A percentile compares a stretch with the other conserved stretches of the same genome.
Conservation (phyloP, 768 basidiomycete species). For the Royoungia palumana region DNA sequence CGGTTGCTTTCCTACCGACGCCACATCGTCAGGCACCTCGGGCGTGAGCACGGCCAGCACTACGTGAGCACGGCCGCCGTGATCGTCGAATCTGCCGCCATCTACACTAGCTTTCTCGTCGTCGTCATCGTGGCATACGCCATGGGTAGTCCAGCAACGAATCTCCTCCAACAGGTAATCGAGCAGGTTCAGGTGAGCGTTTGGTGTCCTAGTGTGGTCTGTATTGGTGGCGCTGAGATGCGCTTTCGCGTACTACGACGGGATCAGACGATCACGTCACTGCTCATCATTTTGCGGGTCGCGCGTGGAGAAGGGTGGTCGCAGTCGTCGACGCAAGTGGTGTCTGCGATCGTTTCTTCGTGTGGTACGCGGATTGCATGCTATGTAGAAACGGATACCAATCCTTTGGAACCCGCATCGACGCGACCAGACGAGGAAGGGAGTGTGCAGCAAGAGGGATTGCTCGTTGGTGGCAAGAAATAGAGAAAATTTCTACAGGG, state of each 20-base stretch:
- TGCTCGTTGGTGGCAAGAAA: no score
- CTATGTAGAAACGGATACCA: no score
- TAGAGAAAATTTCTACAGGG: no score
- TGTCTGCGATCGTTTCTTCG: background rate
- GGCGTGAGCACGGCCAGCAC: background rate
- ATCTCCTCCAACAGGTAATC: conserved; percentile 28
- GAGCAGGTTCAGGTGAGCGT: conserved; percentile 8
- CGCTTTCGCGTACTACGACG: background rate
- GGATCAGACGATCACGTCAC: conserved; percentile 35
- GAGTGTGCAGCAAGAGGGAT: no score
- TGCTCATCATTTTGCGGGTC: conserved; percentile 38
- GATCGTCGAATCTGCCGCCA: conserved; percentile 43
- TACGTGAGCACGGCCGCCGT: conserved; percentile 21
- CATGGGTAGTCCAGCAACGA: conserved; percentile 37
- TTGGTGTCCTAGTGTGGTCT: no score
- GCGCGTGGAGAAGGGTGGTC: conserved; percentile 37
- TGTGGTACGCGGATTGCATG: no score
- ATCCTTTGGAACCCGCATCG: no score
- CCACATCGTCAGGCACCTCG: conserved; percentile 27
- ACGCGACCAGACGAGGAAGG: no score
- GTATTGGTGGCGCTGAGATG: background rate
- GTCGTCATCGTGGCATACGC: conserved; percentile 42
- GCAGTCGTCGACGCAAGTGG: background rate
- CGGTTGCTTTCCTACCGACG: conserved; percentile 27
- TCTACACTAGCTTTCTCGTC: conserved; percentile 41